These are phyloP conservation scores for Phialocephala subalpina DNA, from an alignment of 2,329 filamentous ascomycete genomes.

Conservation along the genomic window DNA sequence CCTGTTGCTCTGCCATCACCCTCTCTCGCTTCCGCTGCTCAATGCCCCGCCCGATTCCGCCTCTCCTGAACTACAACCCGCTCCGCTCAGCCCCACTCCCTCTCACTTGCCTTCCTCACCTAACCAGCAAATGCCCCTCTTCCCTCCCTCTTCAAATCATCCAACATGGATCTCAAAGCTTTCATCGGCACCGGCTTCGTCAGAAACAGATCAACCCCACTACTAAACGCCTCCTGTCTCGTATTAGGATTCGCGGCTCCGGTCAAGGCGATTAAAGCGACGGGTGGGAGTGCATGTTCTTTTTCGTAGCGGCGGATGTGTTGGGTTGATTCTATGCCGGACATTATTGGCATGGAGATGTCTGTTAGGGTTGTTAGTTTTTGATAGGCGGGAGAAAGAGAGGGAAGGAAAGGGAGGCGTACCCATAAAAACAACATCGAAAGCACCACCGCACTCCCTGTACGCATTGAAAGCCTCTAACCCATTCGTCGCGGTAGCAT, in stretches of 20 bases:
- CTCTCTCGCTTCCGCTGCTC: too few relatives aligned
- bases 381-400: too few relatives aligned
- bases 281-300: conserved; percentile 49
- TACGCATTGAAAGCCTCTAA: conserved; percentile 54
- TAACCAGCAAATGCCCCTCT: conserved; percentile 24
- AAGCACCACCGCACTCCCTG: conserved; percentile 41
- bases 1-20: background rate
- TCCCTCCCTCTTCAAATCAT: conserved; percentile 39
- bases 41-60: background rate
- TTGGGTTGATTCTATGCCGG: conserved; percentile 56
- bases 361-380: conserved; percentile 46
- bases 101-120: background rate
- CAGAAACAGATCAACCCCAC: conserved; percentile 61
- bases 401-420: conserved; percentile 21
- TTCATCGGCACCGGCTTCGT: conserved; percentile 57
- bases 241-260: conserved; percentile 58
- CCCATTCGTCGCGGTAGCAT: conserved; percentile 53
- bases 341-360: conserved; percentile 64
- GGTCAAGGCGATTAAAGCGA: conserved; percentile 60
- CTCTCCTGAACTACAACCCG: background rate
- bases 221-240: conserved; percentile 57
- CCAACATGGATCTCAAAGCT: conserved; percentile 40
- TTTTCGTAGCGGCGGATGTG: conserved; percentile 58
- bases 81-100: background rate
- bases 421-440: conserved; percentile 58